phyloP scores from a whole-genome alignment of 2,329 filamentous ascomycete species.

The Thelonectria blattea region DNA sequence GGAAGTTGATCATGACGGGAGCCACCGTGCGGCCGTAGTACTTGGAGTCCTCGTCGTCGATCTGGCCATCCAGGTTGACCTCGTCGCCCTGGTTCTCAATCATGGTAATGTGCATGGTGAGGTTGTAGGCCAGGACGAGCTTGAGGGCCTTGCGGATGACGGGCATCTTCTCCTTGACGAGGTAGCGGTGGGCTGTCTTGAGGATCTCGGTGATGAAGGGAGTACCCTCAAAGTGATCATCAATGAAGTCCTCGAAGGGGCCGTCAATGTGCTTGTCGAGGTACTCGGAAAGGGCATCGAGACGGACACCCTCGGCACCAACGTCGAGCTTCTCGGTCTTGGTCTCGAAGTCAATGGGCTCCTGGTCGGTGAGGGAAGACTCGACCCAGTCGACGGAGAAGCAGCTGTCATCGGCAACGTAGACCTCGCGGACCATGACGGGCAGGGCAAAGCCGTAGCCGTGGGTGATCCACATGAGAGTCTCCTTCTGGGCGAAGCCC shows the following conservation, averaged over 20 bases:
- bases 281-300: slow-evolving; percentile 83
- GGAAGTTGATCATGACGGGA: slow-evolving; percentile 99
- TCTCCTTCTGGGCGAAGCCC: slow-evolving; percentile 73
- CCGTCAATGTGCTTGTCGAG: slow-evolving; percentile 94
- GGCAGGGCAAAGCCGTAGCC: slow-evolving; percentile 93
- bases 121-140: slow-evolving; percentile 92
- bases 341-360: slow-evolving; percentile 81
- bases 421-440: slow-evolving; percentile 92
- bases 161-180: slow-evolving; percentile 83
- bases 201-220: slow-evolving; percentile 95
- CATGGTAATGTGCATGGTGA: slow-evolving; percentile 93
- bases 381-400: slow-evolving; percentile 96
- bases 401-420: slow-evolving; percentile 88
- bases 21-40: slow-evolving; percentile 90
- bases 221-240: slow-evolving; percentile 95
- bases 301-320: slow-evolving; percentile 85
- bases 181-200: slow-evolving; percentile 94
- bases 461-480: slow-evolving; percentile 89
- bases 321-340: slow-evolving; percentile 89
- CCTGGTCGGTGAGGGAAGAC: slow-evolving; percentile 69
- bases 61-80: slow-evolving; percentile 77
- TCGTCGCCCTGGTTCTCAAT: slow-evolving; percentile 88
- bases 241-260: slow-evolving; percentile 90
- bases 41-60: slow-evolving; percentile 84
- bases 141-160: slow-evolving; percentile 96